phyloP scores from a whole-genome alignment of 2,329 filamentous ascomycete genomes.

The Paraconiothyrium brasiliense region DNA sequence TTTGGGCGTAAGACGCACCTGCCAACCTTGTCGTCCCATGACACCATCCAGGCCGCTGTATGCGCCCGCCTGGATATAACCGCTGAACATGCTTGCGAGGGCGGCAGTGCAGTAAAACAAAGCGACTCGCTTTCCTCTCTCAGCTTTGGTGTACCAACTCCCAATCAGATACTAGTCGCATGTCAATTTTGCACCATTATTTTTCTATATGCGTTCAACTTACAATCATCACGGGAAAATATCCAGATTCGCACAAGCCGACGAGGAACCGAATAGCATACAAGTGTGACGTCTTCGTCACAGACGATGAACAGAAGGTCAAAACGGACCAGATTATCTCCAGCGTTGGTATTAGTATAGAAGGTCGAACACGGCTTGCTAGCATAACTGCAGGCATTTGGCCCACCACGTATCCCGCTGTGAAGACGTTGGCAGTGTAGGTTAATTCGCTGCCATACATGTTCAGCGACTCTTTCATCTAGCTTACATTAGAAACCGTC shows the following conservation, averaged over 20 bases:
- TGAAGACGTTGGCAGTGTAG: conserved; percentile 40
- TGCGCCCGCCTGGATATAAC: conserved; percentile 45
- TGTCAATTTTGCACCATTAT: conserved; percentile 4
- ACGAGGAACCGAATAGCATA: conserved; percentile 49
- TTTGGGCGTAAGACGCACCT: not conserved
- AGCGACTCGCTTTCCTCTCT: conserved; percentile 43
- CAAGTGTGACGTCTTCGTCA: conserved; percentile 38
- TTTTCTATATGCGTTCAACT: not conserved
- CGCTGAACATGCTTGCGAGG: conserved; percentile 46
- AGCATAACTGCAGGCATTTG: conserved; percentile 43
- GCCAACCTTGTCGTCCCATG: conserved; percentile 36
- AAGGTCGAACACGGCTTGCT: conserved; percentile 34
- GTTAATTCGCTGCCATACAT: conserved; percentile 45
- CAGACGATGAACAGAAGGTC: conserved; percentile 31
- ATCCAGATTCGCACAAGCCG: conserved; percentile 36
- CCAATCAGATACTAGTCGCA: conserved; percentile 43
- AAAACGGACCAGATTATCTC: conserved; percentile 41
- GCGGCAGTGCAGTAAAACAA: conserved; percentile 46
- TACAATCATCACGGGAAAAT: conserved; percentile 42
- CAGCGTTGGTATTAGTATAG: conserved; percentile 41
- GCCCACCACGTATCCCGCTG: conserved; percentile 40
- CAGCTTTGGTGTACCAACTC: conserved; percentile 55
- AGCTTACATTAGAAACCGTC: not conserved
- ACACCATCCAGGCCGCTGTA: conserved; percentile 43
- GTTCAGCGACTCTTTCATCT: conserved; percentile 43